Percentiles rank a stretch among this genome's conserved stretches.
Conservation (phyloP, 1,284 basidiomycete genomes). For the Ceratobasidium sp. region DNA sequence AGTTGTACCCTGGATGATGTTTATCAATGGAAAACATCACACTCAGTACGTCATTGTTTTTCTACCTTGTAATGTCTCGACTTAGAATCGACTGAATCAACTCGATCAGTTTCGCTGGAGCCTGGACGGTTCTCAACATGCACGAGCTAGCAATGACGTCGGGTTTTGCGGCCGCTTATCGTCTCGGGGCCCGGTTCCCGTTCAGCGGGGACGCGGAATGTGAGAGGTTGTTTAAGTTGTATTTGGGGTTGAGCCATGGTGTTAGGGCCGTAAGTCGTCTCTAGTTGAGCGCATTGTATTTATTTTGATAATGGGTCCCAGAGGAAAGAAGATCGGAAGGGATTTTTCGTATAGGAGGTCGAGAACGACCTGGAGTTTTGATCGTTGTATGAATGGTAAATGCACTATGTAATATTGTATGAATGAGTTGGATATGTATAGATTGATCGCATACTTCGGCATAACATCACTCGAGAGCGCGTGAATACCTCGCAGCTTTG, state of each 20-base stretch:
- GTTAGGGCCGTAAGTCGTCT: constrained; percentile 55
- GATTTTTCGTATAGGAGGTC: constrained; percentile 51
- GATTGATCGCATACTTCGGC: too few species aligned
- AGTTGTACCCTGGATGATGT: constrained; percentile 72
- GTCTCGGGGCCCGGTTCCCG: constrained; percentile 66
- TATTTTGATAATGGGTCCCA: background rate
- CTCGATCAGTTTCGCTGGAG: constrained; percentile 57
- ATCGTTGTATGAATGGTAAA: too few species aligned
- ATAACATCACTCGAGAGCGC: too few species aligned
- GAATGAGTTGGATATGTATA: too few species aligned
- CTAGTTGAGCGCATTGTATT: background rate
- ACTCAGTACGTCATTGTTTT: constrained; percentile 46
- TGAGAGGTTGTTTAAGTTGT: constrained; percentile 63
- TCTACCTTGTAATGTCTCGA: background rate
- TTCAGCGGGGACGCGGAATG: constrained; percentile 56
- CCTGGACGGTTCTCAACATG: constrained; percentile 65
- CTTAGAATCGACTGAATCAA: background rate
- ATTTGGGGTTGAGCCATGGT: constrained; percentile 61
- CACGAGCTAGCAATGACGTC: constrained; percentile 72
- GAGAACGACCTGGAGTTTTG: too few species aligned
- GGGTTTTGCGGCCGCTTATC: constrained; percentile 72
- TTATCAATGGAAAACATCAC: constrained; percentile 67
- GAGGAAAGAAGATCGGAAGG: constrained; percentile 56
- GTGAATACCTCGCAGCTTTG: too few species aligned
- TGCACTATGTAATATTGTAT: too few species aligned